Evolutionary conservation across 1,284 basidiomycete genomes (phyloP).

Genomic region (Naganishia sp.): DNA sequence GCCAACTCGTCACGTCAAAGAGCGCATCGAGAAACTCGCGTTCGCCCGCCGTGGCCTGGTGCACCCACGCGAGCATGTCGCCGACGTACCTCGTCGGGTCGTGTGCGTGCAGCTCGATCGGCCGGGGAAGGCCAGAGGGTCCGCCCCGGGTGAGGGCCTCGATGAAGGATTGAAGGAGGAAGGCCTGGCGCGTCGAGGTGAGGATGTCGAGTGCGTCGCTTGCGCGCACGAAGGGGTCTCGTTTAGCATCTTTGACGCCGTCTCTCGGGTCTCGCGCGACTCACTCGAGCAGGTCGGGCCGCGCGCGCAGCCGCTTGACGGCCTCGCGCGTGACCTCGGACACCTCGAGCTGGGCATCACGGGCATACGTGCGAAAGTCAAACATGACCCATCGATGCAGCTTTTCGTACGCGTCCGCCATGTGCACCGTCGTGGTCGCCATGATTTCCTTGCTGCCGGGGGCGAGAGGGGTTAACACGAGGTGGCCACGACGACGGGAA

Average conservation of each 20-base stretch:
- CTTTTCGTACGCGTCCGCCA: constrained; percentile 88
- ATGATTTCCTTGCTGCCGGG: constrained; percentile 78
- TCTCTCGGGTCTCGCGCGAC: constrained; percentile 41
- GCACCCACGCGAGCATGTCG: constrained; percentile 98
- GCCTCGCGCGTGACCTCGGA: constrained; percentile 69
- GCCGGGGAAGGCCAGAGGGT: constrained; percentile 80
- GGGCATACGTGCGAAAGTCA: constrained; percentile 79
- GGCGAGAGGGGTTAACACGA: background rate
- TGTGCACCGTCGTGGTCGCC: constrained; percentile 71
- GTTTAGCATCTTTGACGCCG: background rate
- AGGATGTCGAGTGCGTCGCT: constrained; percentile 74
- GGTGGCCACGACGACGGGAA: background rate
- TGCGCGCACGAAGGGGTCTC: too few species aligned
- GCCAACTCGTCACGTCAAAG: constrained; percentile 68
- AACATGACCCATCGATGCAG: constrained; percentile 78
- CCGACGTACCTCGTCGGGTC: constrained; percentile 94
- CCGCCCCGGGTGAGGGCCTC: constrained; percentile 87
- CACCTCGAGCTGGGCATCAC: constrained; percentile 78
- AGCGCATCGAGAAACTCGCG: constrained; percentile 85
- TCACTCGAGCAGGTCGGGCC: constrained; percentile 77
- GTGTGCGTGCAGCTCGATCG: constrained; percentile 95
- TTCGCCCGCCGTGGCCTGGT: constrained; percentile 92
- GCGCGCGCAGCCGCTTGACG: constrained; percentile 67
- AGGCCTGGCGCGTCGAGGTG: constrained; percentile 76
- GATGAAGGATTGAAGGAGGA: constrained; percentile 77